A percentile compares a stretch with the other conserved stretches of the same genome.
Conservation (phyloP, 2,329 filamentous ascomycete genomes). For the Botrytis aclada region DNA sequence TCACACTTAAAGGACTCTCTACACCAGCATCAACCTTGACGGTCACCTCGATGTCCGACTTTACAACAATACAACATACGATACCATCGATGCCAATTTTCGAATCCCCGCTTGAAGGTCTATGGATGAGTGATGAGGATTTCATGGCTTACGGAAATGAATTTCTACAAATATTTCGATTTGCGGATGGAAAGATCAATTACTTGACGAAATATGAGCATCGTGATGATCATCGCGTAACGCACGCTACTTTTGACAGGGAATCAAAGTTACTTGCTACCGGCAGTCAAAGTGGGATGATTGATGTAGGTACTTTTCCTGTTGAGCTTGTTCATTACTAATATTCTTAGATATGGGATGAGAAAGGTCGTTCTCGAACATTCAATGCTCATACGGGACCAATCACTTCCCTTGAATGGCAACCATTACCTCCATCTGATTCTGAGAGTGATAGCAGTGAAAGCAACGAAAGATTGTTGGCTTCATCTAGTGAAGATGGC, state of each 20-base stretch:
- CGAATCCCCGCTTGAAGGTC: slow-evolving; percentile 53
- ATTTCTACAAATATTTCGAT: slow-evolving; percentile 49
- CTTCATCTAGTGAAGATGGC: slow-evolving; percentile 62
- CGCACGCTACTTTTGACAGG: slow-evolving; percentile 55
- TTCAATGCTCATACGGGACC: slow-evolving; percentile 58
- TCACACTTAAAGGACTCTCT: slow-evolving; percentile 45
- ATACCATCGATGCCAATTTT: slow-evolving; percentile 51
- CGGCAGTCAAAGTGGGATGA: slow-evolving; percentile 55
- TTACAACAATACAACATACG: slow-evolving; percentile 42
- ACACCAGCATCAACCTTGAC: slow-evolving; percentile 51
- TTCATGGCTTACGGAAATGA: slow-evolving; percentile 60
- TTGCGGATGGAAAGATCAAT: slow-evolving; percentile 47
- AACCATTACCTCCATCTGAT: slow-evolving; percentile 45
- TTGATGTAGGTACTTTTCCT: slow-evolving; percentile 50
- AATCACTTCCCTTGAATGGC: slow-evolving; percentile 59
- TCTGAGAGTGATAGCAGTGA: slow-evolving; percentile 44
- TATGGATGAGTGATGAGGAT: slow-evolving; percentile 57
- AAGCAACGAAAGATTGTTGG: slow-evolving; percentile 43
- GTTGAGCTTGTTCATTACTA: slow-evolving; percentile 35
- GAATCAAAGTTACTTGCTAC: slow-evolving; percentile 55
- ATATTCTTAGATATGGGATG: slow-evolving; percentile 37
- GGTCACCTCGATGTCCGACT: slow-evolving; percentile 42
- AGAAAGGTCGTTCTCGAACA: slow-evolving; percentile 50
- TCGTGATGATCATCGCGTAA: slow-evolving; percentile 52
- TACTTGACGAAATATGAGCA: slow-evolving; percentile 51